Conservation (phyloP, 2,329 filamentous ascomycete species). For the Ceratocystis harringtonii region DNA sequence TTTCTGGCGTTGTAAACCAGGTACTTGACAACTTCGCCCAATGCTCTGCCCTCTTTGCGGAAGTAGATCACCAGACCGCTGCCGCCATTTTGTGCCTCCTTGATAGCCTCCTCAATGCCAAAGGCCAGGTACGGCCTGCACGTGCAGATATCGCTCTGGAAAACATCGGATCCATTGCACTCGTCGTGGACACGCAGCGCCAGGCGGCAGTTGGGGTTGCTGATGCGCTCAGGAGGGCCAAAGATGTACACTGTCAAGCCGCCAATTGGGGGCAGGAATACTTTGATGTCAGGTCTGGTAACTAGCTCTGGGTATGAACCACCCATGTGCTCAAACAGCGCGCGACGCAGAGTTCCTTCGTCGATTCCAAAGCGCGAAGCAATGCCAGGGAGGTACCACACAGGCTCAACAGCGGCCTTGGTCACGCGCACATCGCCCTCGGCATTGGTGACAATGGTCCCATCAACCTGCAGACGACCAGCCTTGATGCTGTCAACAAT, state of each 20-base stretch:
- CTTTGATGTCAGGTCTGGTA: constrained; percentile 83
- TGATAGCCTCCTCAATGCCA: constrained; percentile 93
- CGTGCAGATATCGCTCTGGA: constrained; percentile 95
- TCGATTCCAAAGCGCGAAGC: constrained; percentile 91
- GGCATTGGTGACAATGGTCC: constrained; percentile 80
- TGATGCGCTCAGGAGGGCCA: constrained; percentile 86
- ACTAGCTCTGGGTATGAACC: constrained; percentile 95
- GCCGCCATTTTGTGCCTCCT: constrained; percentile 86
- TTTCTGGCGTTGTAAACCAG: constrained; percentile 69
- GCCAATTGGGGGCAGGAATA: constrained; percentile 87
- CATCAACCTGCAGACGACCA: constrained; percentile 63
- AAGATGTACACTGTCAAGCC: constrained; percentile 95
- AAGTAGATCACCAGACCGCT: constrained; percentile 97
- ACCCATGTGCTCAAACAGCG: constrained; percentile 87
- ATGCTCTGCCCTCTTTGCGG: constrained; percentile 85
- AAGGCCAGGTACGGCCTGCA: constrained; percentile 93
- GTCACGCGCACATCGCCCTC: constrained; percentile 80
- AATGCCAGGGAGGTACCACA: constrained; percentile 75
- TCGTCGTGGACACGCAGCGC: constrained; percentile 68
- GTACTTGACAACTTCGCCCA: constrained; percentile 93
- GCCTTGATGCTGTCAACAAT: constrained; percentile 73
- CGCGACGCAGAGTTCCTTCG: constrained; percentile 70
- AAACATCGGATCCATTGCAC: constrained; percentile 95
- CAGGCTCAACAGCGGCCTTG: constrained; percentile 92
- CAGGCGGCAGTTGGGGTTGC: constrained; percentile 64